Conservation (phyloP, 129 eudicot genomes). For the Calendula officinalis region DNA sequence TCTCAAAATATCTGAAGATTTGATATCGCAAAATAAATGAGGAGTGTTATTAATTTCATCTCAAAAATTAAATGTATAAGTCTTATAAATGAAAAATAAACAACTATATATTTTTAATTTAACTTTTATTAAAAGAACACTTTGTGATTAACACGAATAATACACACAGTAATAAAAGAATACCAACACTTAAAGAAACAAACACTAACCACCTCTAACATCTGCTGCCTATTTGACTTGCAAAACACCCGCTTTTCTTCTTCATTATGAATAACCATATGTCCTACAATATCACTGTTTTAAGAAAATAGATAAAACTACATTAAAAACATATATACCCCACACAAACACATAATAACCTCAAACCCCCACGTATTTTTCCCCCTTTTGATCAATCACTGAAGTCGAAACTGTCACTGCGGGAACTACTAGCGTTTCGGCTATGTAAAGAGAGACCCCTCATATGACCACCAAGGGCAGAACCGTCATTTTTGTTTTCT, state of each 20-base stretch:
- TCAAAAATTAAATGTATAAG: no score
- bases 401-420: slow-evolving; percentile 53
- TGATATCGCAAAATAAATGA: no score
- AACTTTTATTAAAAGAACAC: no score
- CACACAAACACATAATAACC: slow-evolving; percentile 23
- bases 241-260: slow-evolving; percentile 7
- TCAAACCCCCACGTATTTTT: neutral
- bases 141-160: slow-evolving; percentile 10
- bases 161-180: slow-evolving; percentile 26
- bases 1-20: no score
- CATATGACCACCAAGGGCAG: slow-evolving; percentile 57
- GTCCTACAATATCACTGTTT: slow-evolving; percentile 11
- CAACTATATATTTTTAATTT: no score
- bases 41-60: no score
- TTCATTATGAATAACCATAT: slow-evolving; percentile 14
- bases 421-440: slow-evolving; percentile 70
- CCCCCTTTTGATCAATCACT: slow-evolving; percentile 30
- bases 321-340: slow-evolving; percentile 23
- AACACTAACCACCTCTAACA: slow-evolving; percentile 24
- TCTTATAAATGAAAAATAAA: no score
- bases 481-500: slow-evolving; percentile 60
- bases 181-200: slow-evolving; percentile 23
- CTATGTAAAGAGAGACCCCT: slow-evolving; percentile 79
- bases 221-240: slow-evolving; percentile 26
- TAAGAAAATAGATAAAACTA: slow-evolving; percentile 2